These are phyloP conservation scores for Puccinia polysora DNA, from an alignment of 1,284 basidiomycete species.

Conservation along the genomic window DNA sequence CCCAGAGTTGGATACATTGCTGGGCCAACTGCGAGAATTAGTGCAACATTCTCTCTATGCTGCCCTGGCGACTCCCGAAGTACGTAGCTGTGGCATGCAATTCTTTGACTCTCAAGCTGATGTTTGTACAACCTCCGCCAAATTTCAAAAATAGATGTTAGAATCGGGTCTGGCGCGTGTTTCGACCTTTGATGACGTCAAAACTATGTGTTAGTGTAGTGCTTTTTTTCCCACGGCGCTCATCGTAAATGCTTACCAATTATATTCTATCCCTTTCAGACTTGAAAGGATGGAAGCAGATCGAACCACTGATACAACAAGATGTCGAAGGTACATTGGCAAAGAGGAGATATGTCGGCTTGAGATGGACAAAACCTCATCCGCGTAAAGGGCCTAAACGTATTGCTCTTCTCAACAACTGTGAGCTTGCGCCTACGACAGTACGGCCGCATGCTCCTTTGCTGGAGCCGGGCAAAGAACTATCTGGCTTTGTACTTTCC, in stretches of 20 bases:
- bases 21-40: conserved; percentile 39
- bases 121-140: background rate
- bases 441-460: background rate
- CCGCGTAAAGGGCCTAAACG: conserved; percentile 42
- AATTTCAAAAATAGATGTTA: conserved; percentile 8
- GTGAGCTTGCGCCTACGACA: background rate
- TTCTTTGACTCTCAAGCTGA: background rate
- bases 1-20: conserved; percentile 28
- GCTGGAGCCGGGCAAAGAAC: conserved; percentile 39
- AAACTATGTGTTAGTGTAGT: conserved; percentile 36
- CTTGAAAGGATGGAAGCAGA: conserved; percentile 36
- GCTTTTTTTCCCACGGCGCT: background rate
- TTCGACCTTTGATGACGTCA: conserved; percentile 28
- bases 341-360: conserved; percentile 30
- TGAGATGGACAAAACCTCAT: conserved; percentile 41
- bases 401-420: background rate
- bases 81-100: background rate
- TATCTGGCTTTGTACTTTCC: conserved; percentile 34
- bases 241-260: background rate
- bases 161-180: conserved; percentile 41
- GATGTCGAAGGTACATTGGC: conserved; percentile 13
- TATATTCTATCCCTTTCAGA: background rate
- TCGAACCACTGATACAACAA: conserved; percentile 22
- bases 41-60: conserved; percentile 42
- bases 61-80: conserved; percentile 42